phyloP scores from a whole-genome alignment of 192 early-diverging fungal genomes.

The Bifiguratus adelaidae region DNA sequence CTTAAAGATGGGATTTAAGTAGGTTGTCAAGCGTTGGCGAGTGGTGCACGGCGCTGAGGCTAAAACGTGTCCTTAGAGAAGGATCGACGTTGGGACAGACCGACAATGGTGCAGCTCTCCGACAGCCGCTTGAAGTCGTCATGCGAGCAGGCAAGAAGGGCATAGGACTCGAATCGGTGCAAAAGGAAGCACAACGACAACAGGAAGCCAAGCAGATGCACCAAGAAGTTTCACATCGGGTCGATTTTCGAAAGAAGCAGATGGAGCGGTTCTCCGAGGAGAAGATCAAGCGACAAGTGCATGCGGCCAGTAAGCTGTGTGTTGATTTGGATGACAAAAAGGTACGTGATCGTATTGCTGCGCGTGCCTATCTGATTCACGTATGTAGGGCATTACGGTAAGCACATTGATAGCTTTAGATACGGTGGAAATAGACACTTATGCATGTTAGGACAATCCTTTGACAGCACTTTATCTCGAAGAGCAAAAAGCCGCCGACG shows the following conservation, averaged over 20 bases:
- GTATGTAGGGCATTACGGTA: too few species aligned
- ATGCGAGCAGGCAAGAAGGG: constrained; percentile 19
- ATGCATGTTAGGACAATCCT: too few species aligned
- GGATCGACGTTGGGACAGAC: constrained; percentile 24
- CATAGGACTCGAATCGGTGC: constrained; percentile 26
- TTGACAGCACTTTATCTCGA: too few species aligned
- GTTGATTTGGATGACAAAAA: constrained; percentile 25
- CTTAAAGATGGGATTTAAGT: constrained; percentile 49
- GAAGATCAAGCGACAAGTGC: constrained; percentile 15
- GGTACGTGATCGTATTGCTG: too few species aligned
- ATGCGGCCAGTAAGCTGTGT: constrained; percentile 23
- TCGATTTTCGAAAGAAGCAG: constrained; percentile 22
- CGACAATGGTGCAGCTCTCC: constrained; percentile 8
- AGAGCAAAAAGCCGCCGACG: too few species aligned
- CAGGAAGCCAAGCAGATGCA: constrained; percentile 20
- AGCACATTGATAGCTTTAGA: too few species aligned
- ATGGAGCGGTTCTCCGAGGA: constrained; percentile 14
- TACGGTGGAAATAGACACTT: too few species aligned
- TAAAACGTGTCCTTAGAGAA: constrained; percentile 9
- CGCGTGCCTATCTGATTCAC: too few species aligned
- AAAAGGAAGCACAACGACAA: constrained; percentile 15
- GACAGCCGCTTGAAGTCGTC: constrained; percentile 15
- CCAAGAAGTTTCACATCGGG: too few species aligned
- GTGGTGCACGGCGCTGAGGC: background rate
- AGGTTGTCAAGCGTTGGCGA: background rate